Evolutionary conservation across 1,284 basidiomycete species (phyloP).

Genomic region (Papiliotrema fonsecae): DNA sequence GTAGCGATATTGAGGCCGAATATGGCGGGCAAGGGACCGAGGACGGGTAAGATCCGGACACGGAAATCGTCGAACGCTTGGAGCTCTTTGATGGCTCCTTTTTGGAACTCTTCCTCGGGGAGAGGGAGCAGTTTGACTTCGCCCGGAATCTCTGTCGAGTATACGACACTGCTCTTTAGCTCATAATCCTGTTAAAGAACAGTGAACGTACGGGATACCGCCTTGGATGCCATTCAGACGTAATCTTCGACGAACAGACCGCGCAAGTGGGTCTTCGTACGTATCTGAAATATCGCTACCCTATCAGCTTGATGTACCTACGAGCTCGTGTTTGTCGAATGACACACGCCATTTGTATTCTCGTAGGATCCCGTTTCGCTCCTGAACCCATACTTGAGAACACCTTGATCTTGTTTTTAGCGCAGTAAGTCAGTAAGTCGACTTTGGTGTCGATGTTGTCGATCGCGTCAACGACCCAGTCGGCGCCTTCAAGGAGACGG

Average conservation of each 20-base stretch:
- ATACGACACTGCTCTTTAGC: constrained; percentile 62
- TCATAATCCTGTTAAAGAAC: neutral
- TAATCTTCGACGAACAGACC: constrained; percentile 77
- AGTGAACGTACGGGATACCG: constrained; percentile 60
- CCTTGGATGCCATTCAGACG: constrained; percentile 63
- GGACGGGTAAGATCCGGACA: constrained; percentile 51
- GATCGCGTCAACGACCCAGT: constrained; percentile 94
- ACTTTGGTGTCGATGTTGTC: constrained; percentile 96
- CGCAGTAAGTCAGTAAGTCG: constrained; percentile 77
- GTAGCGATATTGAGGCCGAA: constrained; percentile 86
- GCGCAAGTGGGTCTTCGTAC: constrained; percentile 89
- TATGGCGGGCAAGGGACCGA: constrained; percentile 67
- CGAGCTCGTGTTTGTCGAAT: too few species aligned
- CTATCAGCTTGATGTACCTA: neutral
- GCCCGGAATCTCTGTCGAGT: constrained; percentile 84
- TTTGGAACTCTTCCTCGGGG: constrained; percentile 85
- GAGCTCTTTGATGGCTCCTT: constrained; percentile 84
- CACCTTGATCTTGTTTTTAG: constrained; percentile 70
- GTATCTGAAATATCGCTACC: constrained; percentile 82
- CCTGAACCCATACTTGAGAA: constrained; percentile 98
- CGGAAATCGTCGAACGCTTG: constrained; percentile 91
- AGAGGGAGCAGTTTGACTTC: constrained; percentile 85
- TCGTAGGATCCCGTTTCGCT: constrained; percentile 92
- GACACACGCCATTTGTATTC: constrained; percentile 76
- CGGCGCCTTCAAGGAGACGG: constrained; percentile 66